phyloP scores from a whole-genome alignment of 208 protist genomes.

The Trichomonas tenax region DNA sequence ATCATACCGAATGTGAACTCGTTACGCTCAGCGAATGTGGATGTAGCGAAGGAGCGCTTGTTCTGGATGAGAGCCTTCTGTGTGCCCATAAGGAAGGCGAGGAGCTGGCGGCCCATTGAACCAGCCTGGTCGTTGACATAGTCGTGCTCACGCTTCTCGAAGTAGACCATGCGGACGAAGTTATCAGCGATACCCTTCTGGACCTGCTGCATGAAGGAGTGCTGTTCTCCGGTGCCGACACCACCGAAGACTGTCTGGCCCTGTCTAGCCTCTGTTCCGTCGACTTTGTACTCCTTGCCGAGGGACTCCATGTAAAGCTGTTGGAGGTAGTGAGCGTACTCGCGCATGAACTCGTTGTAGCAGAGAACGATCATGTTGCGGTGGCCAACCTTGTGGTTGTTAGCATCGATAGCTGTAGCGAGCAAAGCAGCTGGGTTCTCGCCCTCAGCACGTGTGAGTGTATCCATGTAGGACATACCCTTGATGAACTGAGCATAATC shows the following conservation, averaged over 20 bases:
- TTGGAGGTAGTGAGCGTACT: background rate
- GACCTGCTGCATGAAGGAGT: slow-evolving; percentile 18
- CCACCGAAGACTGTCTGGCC: slow-evolving; percentile 15
- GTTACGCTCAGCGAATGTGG: background rate
- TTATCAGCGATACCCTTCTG: background rate
- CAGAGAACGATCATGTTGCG: slow-evolving; percentile 18
- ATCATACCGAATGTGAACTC: slow-evolving; percentile 17
- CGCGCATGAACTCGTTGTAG: background rate
- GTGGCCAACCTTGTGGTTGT: background rate
- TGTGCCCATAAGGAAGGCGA: background rate
- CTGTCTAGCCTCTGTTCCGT: background rate
- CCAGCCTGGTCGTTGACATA: background rate
- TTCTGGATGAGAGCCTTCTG: slow-evolving; percentile 5
- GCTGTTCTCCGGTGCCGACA: background rate
- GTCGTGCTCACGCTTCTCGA: background rate
- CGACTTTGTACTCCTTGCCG: background rate
- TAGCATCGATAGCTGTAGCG: background rate
- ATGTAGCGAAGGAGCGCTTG: background rate
- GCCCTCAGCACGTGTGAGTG: background rate
- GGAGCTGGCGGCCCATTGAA: background rate
- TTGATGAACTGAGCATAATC: background rate
- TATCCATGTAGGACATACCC: background rate
- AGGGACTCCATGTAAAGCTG: slow-evolving; percentile 15
- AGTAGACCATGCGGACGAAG: background rate
- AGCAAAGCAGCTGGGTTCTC: background rate